Evolutionary conservation across 2,329 filamentous ascomycete genomes (phyloP).

Genomic region (Pleoardoris graminearum): DNA sequence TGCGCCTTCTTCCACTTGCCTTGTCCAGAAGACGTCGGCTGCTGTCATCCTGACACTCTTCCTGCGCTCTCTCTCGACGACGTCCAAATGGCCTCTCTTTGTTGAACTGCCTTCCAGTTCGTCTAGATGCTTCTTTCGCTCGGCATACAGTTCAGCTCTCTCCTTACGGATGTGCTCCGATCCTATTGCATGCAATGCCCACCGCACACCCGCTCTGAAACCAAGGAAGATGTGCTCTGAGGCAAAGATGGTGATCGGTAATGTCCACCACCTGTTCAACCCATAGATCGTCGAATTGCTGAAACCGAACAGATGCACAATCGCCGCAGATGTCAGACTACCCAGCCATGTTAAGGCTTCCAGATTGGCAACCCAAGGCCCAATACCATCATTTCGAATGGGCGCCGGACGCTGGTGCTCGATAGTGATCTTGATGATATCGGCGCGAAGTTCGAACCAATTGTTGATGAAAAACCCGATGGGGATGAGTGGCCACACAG

Average conservation of each 20-base stretch:
- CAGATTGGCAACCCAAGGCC: slow-evolving; percentile 38
- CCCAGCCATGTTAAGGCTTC: slow-evolving; percentile 41
- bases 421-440: slow-evolving; percentile 40
- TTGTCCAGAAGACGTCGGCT: slow-evolving; percentile 37
- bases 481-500: slow-evolving; percentile 40
- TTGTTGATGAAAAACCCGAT: slow-evolving; percentile 45
- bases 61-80: slow-evolving; percentile 31
- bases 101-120: slow-evolving; percentile 28
- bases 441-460: slow-evolving; percentile 41
- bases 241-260: slow-evolving; percentile 36
- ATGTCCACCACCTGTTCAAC: slow-evolving; percentile 30
- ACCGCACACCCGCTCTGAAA: slow-evolving; percentile 33
- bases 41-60: slow-evolving; percentile 38
- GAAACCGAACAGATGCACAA: slow-evolving; percentile 38
- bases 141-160: slow-evolving; percentile 29
- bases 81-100: slow-evolving; percentile 22
- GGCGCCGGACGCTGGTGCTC: slow-evolving; percentile 37
- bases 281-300: slow-evolving; percentile 16
- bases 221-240: slow-evolving; percentile 41
- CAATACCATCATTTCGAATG: slow-evolving; percentile 36
- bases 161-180: slow-evolving; percentile 36
- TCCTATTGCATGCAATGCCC: slow-evolving; percentile 30
- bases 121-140: slow-evolving; percentile 33
- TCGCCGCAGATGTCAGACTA: slow-evolving; percentile 37
- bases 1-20: slow-evolving; percentile 32